A percentile compares a stretch with the other conserved stretches of the same genome.
Conservation (phyloP, 2,329 filamentous ascomycete species). For the Xylaria sp. region DNA sequence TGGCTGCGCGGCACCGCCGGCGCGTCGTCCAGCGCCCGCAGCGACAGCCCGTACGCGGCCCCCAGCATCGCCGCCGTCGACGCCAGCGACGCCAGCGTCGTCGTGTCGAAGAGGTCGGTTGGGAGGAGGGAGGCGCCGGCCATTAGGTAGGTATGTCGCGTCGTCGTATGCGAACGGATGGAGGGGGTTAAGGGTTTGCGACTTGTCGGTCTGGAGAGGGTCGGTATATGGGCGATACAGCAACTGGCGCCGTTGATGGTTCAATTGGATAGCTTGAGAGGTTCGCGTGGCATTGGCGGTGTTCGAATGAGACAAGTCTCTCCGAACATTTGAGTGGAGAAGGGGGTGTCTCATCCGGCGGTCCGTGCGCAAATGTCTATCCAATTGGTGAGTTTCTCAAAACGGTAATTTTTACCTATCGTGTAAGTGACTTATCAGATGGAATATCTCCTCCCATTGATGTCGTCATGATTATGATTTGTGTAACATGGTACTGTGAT, state of each 20-base stretch:
- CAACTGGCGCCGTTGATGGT: not conserved
- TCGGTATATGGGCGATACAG: too few relatives aligned
- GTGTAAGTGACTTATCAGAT: too few relatives aligned
- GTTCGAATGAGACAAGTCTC: not conserved
- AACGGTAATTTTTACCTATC: not conserved
- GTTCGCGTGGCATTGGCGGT: not conserved
- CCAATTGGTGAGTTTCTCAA: not conserved
- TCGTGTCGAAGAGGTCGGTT: slow-evolving; percentile 62
- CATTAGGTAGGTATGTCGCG: too few relatives aligned
- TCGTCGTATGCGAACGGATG: too few relatives aligned
- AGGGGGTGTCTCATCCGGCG: not conserved
- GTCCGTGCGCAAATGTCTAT: too few relatives aligned
- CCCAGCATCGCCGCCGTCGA: slow-evolving; percentile 57
- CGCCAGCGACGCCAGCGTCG: slow-evolving; percentile 61
- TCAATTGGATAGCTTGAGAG: not conserved
- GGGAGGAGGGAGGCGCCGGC: slow-evolving; percentile 46
- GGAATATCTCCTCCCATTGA: too few relatives aligned
- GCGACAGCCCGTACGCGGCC: slow-evolving; percentile 54
- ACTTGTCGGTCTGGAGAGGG: too few relatives aligned
- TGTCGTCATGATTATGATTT: too few relatives aligned
- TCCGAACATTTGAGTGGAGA: not conserved
- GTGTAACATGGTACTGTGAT: too few relatives aligned
- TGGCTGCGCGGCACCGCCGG: slow-evolving; percentile 55
- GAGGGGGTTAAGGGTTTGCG: too few relatives aligned
- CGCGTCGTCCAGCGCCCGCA: slow-evolving; percentile 48